Evolutionary conservation across 176 grass and related monocot genomes (phyloP).

Genomic region (Hordeum vulgare): DNA sequence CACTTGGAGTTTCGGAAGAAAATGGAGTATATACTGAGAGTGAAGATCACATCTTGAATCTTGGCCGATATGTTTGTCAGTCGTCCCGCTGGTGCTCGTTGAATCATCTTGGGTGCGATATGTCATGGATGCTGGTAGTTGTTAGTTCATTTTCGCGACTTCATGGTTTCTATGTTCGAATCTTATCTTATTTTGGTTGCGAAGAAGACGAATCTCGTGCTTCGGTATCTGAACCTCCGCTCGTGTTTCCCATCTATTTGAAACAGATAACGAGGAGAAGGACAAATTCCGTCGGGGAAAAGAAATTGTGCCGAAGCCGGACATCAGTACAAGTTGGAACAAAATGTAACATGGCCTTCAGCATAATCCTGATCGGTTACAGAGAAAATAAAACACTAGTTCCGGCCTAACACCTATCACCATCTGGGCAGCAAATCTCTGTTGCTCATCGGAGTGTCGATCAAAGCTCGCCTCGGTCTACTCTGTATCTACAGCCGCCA

Average conservation of each 20-base stretch:
- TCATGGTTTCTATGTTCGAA: neutral
- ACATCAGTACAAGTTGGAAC: neutral
- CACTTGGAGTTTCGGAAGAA: too few relatives aligned
- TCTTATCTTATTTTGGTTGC: neutral
- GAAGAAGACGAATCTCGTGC: neutral
- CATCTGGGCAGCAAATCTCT: neutral
- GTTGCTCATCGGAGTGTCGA: constrained; percentile 10
- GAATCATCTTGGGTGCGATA: too few relatives aligned
- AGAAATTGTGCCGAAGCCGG: neutral
- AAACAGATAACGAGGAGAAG: neutral
- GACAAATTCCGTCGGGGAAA: neutral
- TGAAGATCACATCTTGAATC: too few relatives aligned
- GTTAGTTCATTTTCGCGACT: neutral
- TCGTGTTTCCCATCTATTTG: neutral
- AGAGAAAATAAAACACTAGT: constrained; percentile 6
- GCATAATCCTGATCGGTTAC: constrained; percentile 17
- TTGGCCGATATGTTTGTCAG: too few relatives aligned
- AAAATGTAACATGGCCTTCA: neutral
- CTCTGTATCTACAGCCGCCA: constrained; percentile 44
- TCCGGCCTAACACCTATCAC: neutral
- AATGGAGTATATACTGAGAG: too few relatives aligned
- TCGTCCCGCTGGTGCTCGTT: too few relatives aligned
- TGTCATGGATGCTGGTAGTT: neutral
- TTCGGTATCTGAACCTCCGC: neutral
- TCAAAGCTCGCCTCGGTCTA: neutral